Evolutionary conservation across 1,284 basidiomycete genomes (phyloP).

Genomic region (Volvariella surrecta): DNA sequence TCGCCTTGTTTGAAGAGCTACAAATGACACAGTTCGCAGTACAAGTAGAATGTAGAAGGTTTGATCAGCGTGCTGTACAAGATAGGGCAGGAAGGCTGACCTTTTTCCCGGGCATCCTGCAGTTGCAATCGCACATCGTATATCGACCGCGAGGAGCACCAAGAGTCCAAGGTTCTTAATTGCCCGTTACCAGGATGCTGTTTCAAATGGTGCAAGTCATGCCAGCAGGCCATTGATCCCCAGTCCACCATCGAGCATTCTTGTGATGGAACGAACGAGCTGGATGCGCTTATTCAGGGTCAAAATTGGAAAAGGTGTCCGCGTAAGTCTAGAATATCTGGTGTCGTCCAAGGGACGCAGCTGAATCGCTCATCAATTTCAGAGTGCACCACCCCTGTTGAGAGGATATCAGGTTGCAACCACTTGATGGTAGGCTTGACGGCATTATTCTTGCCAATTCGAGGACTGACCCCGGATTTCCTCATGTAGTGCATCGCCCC

Average conservation of each 20-base stretch:
- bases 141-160: background rate
- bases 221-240: background rate
- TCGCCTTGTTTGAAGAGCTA: background rate
- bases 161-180: background rate
- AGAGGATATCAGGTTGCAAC: background rate
- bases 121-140: background rate
- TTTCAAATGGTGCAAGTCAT: background rate
- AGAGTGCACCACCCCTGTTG: background rate
- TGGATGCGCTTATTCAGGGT: slow-evolving; percentile 37
- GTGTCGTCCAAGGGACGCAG: background rate
- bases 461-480: background rate
- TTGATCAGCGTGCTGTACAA: no score
- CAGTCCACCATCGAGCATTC: slow-evolving; percentile 25
- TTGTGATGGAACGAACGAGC: slow-evolving; percentile 44
- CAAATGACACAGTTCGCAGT: background rate
- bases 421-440: background rate
- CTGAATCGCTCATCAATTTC: background rate
- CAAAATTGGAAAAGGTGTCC: slow-evolving; percentile 50
- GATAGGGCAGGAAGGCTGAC: background rate
- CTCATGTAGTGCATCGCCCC: background rate
- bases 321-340: slow-evolving; percentile 23
- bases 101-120: background rate
- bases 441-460: background rate
- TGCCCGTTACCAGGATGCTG: background rate
- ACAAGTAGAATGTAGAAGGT: background rate